phyloP scores from a whole-genome alignment of 208 protist genomes.

The Crithidia expoeki region DNA sequence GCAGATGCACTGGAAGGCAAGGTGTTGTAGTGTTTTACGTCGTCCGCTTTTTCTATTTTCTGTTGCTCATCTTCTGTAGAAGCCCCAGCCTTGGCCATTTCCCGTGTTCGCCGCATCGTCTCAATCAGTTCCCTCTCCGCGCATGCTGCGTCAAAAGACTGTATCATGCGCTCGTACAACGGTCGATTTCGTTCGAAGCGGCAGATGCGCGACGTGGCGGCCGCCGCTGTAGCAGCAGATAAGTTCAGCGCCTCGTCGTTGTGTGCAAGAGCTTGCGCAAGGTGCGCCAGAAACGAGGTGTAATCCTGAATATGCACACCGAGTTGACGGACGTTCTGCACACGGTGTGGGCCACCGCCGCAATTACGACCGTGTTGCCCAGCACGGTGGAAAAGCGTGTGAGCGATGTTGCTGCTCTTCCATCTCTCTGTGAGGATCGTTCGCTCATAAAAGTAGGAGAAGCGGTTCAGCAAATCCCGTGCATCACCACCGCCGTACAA shows the following conservation, averaged over 20 bases:
- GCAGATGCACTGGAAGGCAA: not conserved
- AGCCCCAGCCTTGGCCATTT: not conserved
- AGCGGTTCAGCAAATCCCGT: slow-evolving; percentile 63
- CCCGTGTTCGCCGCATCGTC: slow-evolving; percentile 13
- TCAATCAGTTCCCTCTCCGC: slow-evolving; percentile 10
- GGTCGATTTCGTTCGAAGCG: slow-evolving; percentile 25
- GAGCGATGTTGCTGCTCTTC: not conserved
- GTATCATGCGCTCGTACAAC: slow-evolving; percentile 41
- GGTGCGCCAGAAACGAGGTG: slow-evolving; percentile 41
- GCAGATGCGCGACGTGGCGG: not conserved
- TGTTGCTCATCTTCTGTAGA: not conserved
- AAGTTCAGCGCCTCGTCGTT: not conserved
- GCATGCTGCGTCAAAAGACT: slow-evolving; percentile 23
- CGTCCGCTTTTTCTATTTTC: not conserved
- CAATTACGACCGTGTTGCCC: not conserved
- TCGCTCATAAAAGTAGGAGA: slow-evolving; percentile 54
- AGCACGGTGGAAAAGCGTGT: not conserved
- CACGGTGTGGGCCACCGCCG: not conserved
- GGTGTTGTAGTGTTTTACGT: not conserved
- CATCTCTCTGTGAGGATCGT: slow-evolving; percentile 13
- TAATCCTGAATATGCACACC: slow-evolving; percentile 85
- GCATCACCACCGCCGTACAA: slow-evolving; percentile 65
- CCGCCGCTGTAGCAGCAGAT: too few species aligned
- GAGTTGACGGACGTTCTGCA: slow-evolving; percentile 47
- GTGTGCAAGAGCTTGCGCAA: slow-evolving; percentile 47